Percentiles rank a stretch among this genome's conserved stretches.
Conservation (phyloP, 2,329 filamentous ascomycete genomes). For the Phoma herbarum region DNA sequence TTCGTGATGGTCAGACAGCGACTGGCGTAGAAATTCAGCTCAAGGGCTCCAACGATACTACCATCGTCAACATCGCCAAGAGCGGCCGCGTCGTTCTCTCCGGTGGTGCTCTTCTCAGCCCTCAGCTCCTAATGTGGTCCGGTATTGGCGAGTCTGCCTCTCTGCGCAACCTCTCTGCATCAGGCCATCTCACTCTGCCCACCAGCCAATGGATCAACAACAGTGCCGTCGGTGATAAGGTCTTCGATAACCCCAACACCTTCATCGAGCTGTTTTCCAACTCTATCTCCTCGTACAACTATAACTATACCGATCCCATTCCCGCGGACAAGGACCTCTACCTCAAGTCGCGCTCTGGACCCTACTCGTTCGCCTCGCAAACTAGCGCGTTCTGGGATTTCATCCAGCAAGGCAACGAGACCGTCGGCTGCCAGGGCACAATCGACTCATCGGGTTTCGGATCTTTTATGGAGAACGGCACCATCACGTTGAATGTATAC, state of each 20-base stretch:
- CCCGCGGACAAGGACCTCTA: slow-evolving; percentile 58
- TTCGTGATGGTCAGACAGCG: slow-evolving; percentile 52
- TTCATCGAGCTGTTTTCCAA: slow-evolving; percentile 60
- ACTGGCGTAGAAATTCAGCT: slow-evolving; percentile 54
- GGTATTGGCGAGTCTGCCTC: slow-evolving; percentile 46
- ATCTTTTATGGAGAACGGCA: slow-evolving; percentile 54
- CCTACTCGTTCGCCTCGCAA: slow-evolving; percentile 63
- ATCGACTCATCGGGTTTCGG: slow-evolving; percentile 59
- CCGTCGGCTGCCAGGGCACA: slow-evolving; percentile 62
- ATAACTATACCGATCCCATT: slow-evolving; percentile 58
- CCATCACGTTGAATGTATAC: slow-evolving; percentile 66
- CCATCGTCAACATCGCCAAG: slow-evolving; percentile 39
- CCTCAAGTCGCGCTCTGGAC: slow-evolving; percentile 59
- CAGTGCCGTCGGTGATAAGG: slow-evolving; percentile 58
- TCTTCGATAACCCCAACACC: slow-evolving; percentile 67
- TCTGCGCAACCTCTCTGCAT: slow-evolving; percentile 44
- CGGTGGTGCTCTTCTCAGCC: slow-evolving; percentile 47
- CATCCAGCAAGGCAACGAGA: slow-evolving; percentile 55
- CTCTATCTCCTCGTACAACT: slow-evolving; percentile 57
- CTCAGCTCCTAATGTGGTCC: slow-evolving; percentile 53
- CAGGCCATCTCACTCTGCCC: slow-evolving; percentile 47
- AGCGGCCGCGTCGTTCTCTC: slow-evolving; percentile 44
- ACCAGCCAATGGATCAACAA: slow-evolving; percentile 61
- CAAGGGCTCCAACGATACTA: slow-evolving; percentile 42
- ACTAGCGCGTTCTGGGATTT: slow-evolving; percentile 64